Percentiles rank a stretch among this genome's conserved stretches.
These are phyloP conservation scores for Erythrophleum ivorense DNA, from an alignment of 331 rosid species.

Conservation along the genomic window DNA sequence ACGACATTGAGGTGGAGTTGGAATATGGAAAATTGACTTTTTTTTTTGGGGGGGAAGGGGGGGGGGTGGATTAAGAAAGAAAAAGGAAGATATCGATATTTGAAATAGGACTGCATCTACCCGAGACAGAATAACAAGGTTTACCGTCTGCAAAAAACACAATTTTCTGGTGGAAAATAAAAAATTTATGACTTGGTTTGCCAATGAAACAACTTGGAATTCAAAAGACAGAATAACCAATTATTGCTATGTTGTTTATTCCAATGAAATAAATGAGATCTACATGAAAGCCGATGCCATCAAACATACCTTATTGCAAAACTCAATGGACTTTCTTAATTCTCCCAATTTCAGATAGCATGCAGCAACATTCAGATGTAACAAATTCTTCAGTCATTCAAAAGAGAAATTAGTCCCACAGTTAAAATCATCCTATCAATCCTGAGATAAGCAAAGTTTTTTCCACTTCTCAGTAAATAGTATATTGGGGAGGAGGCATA, in stretches of 20 bases:
- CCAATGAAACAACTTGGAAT: constrained; percentile 22
- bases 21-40: too few relatives aligned
- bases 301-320: constrained; percentile 80
- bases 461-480: not conserved
- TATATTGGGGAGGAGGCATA: constrained; percentile 11
- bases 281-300: constrained; percentile 19
- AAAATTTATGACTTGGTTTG: constrained; percentile 20
- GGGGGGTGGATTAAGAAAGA: too few relatives aligned
- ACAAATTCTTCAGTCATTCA: constrained; percentile 73
- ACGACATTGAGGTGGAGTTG: too few relatives aligned
- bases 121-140: too few relatives aligned
- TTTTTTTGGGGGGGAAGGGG: too few relatives aligned
- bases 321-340: constrained; percentile 85
- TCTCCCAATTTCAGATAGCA: constrained; percentile 87
- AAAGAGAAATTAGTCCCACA: constrained; percentile 37
- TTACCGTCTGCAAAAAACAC: too few relatives aligned
- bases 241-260: constrained; percentile 1
- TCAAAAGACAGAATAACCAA: constrained; percentile 10
- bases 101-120: too few relatives aligned
- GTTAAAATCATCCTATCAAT: constrained; percentile 27
- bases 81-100: too few relatives aligned
- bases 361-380: constrained; percentile 90
- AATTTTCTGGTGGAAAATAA: too few relatives aligned
- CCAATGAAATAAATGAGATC: constrained; percentile 29
- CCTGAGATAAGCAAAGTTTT: constrained; percentile 4